Evolutionary conservation across 306 rosid genomes (phyloP).

Genomic region (Cucumis hystrix): DNA sequence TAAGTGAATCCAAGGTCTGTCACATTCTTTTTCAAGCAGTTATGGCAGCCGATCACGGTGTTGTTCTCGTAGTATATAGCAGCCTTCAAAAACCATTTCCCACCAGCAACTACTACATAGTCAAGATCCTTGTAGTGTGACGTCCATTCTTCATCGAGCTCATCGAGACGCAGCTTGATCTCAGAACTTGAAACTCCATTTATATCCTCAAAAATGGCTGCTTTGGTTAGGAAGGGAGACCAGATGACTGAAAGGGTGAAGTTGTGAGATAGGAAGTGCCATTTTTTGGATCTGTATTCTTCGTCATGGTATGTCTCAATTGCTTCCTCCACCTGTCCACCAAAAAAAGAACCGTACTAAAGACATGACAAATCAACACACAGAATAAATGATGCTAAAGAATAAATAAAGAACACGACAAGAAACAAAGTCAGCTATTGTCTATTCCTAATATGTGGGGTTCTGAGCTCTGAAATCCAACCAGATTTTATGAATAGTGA

Average conservation of each 20-base stretch:
- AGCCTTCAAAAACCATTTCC: slow-evolving; percentile 78
- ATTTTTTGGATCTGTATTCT: slow-evolving; percentile 61
- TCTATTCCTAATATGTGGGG: neutral
- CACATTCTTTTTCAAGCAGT: slow-evolving; percentile 46
- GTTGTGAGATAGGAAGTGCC: slow-evolving; percentile 66
- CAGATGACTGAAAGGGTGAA: slow-evolving; percentile 67
- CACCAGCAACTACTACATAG: slow-evolving; percentile 40
- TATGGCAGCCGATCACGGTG: slow-evolving; percentile 42
- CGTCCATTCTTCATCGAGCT: slow-evolving; percentile 46
- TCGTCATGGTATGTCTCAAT: slow-evolving; percentile 68
- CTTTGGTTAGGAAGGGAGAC: slow-evolving; percentile 68
- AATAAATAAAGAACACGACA: slow-evolving; percentile 4
- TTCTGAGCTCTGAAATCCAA: neutral
- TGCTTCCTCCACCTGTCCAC: slow-evolving; percentile 53
- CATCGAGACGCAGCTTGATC: slow-evolving; percentile 49
- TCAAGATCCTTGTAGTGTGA: slow-evolving; percentile 28
- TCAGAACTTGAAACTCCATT: slow-evolving; percentile 61
- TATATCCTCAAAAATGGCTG: slow-evolving; percentile 55
- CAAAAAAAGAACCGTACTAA: neutral
- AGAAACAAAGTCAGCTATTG: neutral
- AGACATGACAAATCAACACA: slow-evolving; percentile 8
- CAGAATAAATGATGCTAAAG: neutral
- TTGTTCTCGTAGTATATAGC: slow-evolving; percentile 53
- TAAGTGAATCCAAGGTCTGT: slow-evolving; percentile 47
- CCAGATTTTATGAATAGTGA: neutral